These are phyloP conservation scores for Babesia bigemina DNA, from an alignment of 169 alveolate species.

Conservation along the genomic window DNA sequence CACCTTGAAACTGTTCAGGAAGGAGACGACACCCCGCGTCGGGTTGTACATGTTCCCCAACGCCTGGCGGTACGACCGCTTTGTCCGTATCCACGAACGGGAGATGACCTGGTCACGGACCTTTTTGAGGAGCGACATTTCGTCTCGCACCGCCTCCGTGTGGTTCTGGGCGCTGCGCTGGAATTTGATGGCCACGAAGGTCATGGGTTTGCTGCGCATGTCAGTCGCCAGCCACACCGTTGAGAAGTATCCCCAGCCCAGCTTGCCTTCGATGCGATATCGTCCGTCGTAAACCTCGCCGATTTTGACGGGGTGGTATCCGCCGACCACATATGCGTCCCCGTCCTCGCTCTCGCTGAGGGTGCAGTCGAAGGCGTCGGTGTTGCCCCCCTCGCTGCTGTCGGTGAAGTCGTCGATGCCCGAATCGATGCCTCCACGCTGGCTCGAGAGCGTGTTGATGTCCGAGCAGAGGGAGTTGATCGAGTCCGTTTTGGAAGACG, in stretches of 20 bases:
- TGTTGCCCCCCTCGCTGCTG: slow-evolving; percentile 2
- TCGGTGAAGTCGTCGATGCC: neutral
- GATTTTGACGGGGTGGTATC: slow-evolving; percentile 94
- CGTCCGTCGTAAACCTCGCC: slow-evolving; percentile 92
- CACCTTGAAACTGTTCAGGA: slow-evolving; percentile 92
- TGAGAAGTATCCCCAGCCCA: slow-evolving; percentile 99
- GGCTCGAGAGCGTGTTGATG: too few species aligned
- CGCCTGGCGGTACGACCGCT: slow-evolving; percentile 54
- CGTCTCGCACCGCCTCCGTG: slow-evolving; percentile 98
- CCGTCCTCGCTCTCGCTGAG: slow-evolving; percentile 63
- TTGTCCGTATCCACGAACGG: slow-evolving; percentile 81
- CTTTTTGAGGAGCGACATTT: slow-evolving; percentile 91
- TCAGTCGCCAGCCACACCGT: slow-evolving; percentile 99
- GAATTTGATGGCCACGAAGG: slow-evolving; percentile 96
- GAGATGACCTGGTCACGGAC: slow-evolving; percentile 78
- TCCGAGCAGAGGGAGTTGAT: too few species aligned
- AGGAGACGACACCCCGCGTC: slow-evolving; percentile 90
- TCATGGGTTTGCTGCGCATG: slow-evolving; percentile 78
- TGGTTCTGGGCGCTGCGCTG: slow-evolving; percentile 96
- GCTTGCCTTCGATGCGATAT: slow-evolving; percentile 94
- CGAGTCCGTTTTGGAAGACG: too few species aligned
- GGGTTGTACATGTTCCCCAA: slow-evolving; percentile 67
- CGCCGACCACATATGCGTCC: slow-evolving; percentile 76
- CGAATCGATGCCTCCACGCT: too few species aligned
- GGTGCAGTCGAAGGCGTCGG: slow-evolving; percentile 39